These are phyloP conservation scores for Phytophthora pluvialis DNA, from an alignment of 352 stramenopile species.

Conservation along the genomic window DNA sequence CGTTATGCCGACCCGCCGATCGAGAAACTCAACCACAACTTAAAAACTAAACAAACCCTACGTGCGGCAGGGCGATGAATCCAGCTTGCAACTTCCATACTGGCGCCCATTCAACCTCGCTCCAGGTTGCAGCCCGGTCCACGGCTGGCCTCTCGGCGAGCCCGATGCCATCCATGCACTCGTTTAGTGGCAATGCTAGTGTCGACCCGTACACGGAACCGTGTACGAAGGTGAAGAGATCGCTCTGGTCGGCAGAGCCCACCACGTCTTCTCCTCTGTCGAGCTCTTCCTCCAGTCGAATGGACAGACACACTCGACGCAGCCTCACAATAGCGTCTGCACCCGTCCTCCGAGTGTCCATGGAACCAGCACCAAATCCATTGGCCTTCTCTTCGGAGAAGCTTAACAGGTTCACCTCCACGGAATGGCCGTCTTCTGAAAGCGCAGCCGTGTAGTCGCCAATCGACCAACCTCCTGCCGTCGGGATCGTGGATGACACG, in stretches of 20 bases:
- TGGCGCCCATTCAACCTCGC: slow-evolving; percentile 5
- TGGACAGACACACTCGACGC: slow-evolving; percentile 4
- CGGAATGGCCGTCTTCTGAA: not conserved
- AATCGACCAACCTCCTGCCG: slow-evolving; percentile 17
- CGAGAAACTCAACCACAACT: not conserved
- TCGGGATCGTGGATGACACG: slow-evolving; percentile 17
- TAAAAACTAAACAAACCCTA: not conserved
- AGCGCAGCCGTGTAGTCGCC: slow-evolving; percentile 21
- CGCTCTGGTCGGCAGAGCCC: not conserved
- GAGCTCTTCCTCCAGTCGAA: slow-evolving; percentile 7
- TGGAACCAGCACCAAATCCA: not conserved
- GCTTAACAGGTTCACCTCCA: slow-evolving; percentile 15
- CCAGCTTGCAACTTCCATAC: slow-evolving; percentile 8
- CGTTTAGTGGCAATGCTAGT: slow-evolving; percentile 1
- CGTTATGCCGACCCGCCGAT: not conserved
- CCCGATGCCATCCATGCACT: not conserved
- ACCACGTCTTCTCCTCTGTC: not conserved
- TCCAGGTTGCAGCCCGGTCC: slow-evolving; percentile 17
- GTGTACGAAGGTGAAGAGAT: slow-evolving; percentile 7
- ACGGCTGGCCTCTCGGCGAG: not conserved
- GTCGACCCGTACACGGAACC: slow-evolving; percentile 15
- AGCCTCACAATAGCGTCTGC: not conserved
- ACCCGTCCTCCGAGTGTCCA: not conserved
- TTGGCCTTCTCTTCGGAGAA: slow-evolving; percentile 1
- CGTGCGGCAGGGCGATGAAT: not conserved